Conservation (phyloP, 179 eudicot species). For the Spergularia azorica region DNA sequence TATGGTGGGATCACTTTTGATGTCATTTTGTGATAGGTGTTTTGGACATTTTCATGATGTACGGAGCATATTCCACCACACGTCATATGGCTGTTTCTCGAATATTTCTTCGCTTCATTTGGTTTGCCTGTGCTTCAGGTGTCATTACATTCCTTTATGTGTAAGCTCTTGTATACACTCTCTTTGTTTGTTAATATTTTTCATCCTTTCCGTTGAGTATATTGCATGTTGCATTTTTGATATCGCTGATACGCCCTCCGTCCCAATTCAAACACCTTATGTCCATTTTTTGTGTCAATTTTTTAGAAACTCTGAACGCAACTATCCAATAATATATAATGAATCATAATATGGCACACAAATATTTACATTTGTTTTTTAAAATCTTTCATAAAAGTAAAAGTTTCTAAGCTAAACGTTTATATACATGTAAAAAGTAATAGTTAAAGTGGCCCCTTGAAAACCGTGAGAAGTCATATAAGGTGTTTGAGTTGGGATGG, state of each 20-base stretch:
- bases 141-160: constrained; percentile 84
- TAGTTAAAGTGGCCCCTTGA: too few relatives aligned
- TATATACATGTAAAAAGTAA: too few relatives aligned
- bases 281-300: too few relatives aligned
- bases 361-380: too few relatives aligned
- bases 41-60: constrained; percentile 90
- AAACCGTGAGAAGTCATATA: too few relatives aligned
- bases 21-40: constrained; percentile 57
- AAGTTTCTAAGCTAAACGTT: too few relatives aligned
- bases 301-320: too few relatives aligned
- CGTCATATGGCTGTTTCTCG: constrained; percentile 76
- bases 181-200: neutral
- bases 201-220: neutral
- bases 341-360: too few relatives aligned
- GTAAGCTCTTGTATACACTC: constrained; percentile 45
- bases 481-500: too few relatives aligned
- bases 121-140: constrained; percentile 71
- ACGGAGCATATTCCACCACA: constrained; percentile 93
- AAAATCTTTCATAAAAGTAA: too few relatives aligned
- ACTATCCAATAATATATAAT: too few relatives aligned
- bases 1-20: constrained; percentile 12
- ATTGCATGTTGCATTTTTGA: neutral
- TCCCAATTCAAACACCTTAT: too few relatives aligned
- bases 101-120: constrained; percentile 76
- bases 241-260: neutral